phyloP scores from a whole-genome alignment of 352 stramenopile genomes.

The Phytophthora syringae region DNA sequence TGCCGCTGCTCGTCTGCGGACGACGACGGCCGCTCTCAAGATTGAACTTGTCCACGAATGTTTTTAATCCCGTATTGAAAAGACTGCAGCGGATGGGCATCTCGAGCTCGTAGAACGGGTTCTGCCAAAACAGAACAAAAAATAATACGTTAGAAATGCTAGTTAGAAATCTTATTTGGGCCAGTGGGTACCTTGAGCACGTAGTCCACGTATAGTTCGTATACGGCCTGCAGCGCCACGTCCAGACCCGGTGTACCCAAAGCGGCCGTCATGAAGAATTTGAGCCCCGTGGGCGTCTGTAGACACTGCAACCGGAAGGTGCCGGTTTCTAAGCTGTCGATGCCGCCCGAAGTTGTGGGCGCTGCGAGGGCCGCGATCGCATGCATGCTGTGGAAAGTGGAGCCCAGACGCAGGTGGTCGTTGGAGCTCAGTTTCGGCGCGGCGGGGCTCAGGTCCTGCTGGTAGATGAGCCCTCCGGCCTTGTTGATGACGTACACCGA shows the following conservation, averaged over 20 bases:
- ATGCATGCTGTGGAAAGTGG: conserved; percentile 95
- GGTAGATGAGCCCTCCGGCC: conserved; percentile 93
- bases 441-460: conserved; percentile 88
- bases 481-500: conserved; percentile 96
- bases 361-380: conserved; percentile 90
- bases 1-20: conserved; percentile 47
- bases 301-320: conserved; percentile 94
- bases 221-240: conserved; percentile 85
- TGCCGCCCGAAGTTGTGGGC: conserved; percentile 85
- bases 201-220: conserved; percentile 96
- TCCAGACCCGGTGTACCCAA: conserved; percentile 88
- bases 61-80: conserved; percentile 91
- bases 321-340: conserved; percentile 92
- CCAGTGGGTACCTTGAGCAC: conserved; percentile 88
- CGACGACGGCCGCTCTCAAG: conserved; percentile 63
- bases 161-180: too few species aligned
- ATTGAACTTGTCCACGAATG: conserved; percentile 90
- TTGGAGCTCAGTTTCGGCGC: conserved; percentile 91
- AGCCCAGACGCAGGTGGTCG: conserved; percentile 93
- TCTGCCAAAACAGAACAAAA: too few species aligned
- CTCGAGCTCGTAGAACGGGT: conserved; percentile 96
- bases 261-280: conserved; percentile 94
- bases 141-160: too few species aligned
- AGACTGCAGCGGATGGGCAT: conserved; percentile 95
- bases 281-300: conserved; percentile 92